Evolutionary conservation across 371 early-diverging fungal genomes (phyloP).

Genomic region (Syncephalastrum sp.): DNA sequence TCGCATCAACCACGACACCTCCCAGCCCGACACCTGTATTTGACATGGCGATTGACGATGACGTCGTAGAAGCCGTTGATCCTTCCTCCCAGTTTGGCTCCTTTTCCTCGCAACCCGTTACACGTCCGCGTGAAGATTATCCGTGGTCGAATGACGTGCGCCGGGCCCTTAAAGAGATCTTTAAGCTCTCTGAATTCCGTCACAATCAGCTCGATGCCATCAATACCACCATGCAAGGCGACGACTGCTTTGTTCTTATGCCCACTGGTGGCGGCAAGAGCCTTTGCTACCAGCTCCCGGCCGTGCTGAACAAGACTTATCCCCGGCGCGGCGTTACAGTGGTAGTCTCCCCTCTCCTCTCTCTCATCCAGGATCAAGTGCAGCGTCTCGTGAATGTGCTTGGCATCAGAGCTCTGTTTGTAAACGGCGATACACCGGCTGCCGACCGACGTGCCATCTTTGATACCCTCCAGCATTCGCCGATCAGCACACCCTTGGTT

Average conservation of each 20-base stretch:
- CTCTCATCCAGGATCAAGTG: slow-evolving; percentile 99
- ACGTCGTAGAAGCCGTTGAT: not conserved
- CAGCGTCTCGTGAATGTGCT: slow-evolving; percentile 68
- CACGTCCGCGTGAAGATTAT: slow-evolving; percentile 5
- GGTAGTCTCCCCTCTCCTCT: slow-evolving; percentile 96
- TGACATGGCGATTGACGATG: not conserved
- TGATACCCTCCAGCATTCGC: slow-evolving; percentile 40
- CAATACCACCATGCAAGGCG: slow-evolving; percentile 82
- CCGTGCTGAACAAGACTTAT: slow-evolving; percentile 55
- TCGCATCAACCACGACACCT: not conserved
- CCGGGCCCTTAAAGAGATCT: slow-evolving; percentile 69
- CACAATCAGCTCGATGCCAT: slow-evolving; percentile 94
- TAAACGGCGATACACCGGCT: slow-evolving; percentile 65
- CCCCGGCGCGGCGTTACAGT: slow-evolving; percentile 80
- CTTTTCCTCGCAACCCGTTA: not conserved
- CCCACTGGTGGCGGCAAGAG: slow-evolving; percentile 99
- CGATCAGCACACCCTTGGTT: slow-evolving; percentile 59
- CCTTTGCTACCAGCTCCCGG: slow-evolving; percentile 98
- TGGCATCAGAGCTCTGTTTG: slow-evolving; percentile 77
- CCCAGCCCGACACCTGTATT: not conserved
- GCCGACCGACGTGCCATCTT: slow-evolving; percentile 61
- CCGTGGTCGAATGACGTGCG: slow-evolving; percentile 85
- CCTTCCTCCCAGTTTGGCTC: not conserved
- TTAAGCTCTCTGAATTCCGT: slow-evolving; percentile 84
- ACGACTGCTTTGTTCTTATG: slow-evolving; percentile 99